A percentile compares a stretch with the other conserved stretches of the same genome.
These are phyloP conservation scores for Metarhizium humberi DNA, from an alignment of 2,329 filamentous ascomycete species.

Conservation along the genomic window DNA sequence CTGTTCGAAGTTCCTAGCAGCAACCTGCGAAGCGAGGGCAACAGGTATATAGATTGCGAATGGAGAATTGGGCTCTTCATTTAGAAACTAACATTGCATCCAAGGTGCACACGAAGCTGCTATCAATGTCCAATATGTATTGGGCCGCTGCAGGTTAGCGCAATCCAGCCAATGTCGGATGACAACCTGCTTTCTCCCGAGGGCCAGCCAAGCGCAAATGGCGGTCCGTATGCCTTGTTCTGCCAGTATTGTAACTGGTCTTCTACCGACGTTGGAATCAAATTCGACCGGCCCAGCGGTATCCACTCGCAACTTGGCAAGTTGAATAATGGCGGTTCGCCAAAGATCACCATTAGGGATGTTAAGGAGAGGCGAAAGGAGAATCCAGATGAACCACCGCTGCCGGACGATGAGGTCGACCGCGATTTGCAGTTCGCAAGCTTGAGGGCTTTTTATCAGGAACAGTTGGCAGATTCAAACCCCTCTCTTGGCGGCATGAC, in stretches of 20 bases:
- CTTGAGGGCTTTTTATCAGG: slow-evolving; percentile 72
- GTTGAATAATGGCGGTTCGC: slow-evolving; percentile 52
- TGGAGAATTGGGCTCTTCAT: neutral
- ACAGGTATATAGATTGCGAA: slow-evolving; percentile 49
- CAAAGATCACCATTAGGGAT: slow-evolving; percentile 40
- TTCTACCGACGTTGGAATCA: slow-evolving; percentile 78
- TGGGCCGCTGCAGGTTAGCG: slow-evolving; percentile 66
- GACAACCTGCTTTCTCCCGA: slow-evolving; percentile 34
- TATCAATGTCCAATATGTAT: slow-evolving; percentile 91
- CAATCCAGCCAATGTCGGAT: slow-evolving; percentile 50
- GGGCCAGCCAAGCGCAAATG: slow-evolving; percentile 16
- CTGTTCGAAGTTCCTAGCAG: slow-evolving; percentile 93
- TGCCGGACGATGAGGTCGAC: slow-evolving; percentile 41
- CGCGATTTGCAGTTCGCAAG: slow-evolving; percentile 64
- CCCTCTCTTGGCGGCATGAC: slow-evolving; percentile 40
- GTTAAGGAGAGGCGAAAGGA: slow-evolving; percentile 43
- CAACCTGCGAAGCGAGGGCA: slow-evolving; percentile 85
- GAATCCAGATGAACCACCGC: slow-evolving; percentile 24
- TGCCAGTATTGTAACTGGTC: slow-evolving; percentile 94
- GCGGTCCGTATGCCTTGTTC: slow-evolving; percentile 63
- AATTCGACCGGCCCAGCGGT: slow-evolving; percentile 81
- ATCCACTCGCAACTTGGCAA: slow-evolving; percentile 73
- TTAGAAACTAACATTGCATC: slow-evolving; percentile 8
- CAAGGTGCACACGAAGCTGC: slow-evolving; percentile 83
- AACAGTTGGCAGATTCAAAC: slow-evolving; percentile 59